Evolutionary conservation across 2,329 filamentous ascomycete species (phyloP), one percentile per base, ranked within the genome.

Genomic region (Sarocladiaceae sp.): DNA sequence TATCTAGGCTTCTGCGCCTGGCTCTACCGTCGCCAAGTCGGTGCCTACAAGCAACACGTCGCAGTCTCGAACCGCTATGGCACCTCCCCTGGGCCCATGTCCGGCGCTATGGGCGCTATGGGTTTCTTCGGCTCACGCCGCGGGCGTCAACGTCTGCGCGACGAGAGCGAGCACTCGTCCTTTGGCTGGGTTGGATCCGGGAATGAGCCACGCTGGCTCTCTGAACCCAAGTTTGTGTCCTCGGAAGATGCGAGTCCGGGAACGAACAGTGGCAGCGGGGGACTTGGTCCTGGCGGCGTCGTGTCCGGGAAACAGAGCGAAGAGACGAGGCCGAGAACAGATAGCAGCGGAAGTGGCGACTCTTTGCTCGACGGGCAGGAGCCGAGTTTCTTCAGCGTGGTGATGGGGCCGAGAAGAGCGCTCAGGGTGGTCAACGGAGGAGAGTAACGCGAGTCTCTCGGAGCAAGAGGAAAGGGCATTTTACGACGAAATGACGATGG

Each of bases 1-100:
- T 87, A 86, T 58, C 72, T 86, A 11, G 81, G 78, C 35, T 87
- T 84, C 67, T 85, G 82, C 62, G 74, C 77, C 15, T 88, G 81
- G 77, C 66, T 89, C 6, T 88, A 88, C 67, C 74, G 83, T 21
- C 80, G 81, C 40, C 83, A 85, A 59, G 74, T 88, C 13, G 62
- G 67, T 23, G 74, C 85, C 9, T 89, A 88, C 69, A 82, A 83
- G 61, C 69, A 74, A 26, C 84, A 88, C 57, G 74, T 85, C 24
- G 78, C 80, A 1, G 75, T 83, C 54, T 68, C 76, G 2, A 82
- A 86, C 55, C 70, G 74, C 3, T 76, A 78, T 42, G 60, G 65
- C 16, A 64, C 66, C 15, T 66, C 65, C n/a, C 63, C 65, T 16
- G 69, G 65, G 33, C 64, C 61, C 46, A n/a, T 6, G 16, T 23